Evolutionary conservation across 2,329 filamentous ascomycete species (phyloP).

Genomic region (Cladophialophora psammophila): DNA sequence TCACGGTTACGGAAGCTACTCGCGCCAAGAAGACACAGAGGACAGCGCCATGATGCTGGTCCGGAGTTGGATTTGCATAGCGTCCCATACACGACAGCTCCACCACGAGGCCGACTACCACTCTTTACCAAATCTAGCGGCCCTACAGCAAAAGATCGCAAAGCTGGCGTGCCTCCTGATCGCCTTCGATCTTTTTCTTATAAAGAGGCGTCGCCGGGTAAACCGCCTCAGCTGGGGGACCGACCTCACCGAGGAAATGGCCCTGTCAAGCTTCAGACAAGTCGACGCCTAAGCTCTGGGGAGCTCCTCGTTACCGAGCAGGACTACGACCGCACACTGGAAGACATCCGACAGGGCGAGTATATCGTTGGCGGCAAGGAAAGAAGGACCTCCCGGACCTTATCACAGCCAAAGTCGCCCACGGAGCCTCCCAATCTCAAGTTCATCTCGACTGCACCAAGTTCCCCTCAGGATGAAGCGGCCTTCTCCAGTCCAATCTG

Average conservation of each 20-base stretch:
- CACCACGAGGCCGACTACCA: conserved; percentile 28
- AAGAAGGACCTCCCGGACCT: conserved; percentile 23
- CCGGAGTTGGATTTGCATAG: conserved; percentile 35
- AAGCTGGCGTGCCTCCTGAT: conserved; percentile 8
- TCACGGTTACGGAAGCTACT: conserved; percentile 34
- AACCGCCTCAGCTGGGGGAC: conserved; percentile 35
- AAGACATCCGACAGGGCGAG: conserved; percentile 39
- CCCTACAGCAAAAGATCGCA: conserved; percentile 9
- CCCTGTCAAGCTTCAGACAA: conserved; percentile 41
- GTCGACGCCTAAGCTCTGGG: conserved; percentile 40
- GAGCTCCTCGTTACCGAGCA: conserved; percentile 39
- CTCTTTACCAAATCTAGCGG: conserved; percentile 25
- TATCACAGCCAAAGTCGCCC: conserved; percentile 15
- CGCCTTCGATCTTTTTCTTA: conserved; percentile 36
- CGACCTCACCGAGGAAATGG: conserved; percentile 41
- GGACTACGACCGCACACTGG: conserved; percentile 38
- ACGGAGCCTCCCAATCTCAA: conserved; percentile 15
- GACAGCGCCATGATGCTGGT: conserved; percentile 14
- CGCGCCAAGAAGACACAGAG: conserved; percentile 23
- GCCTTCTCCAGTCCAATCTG: conserved; percentile 18
- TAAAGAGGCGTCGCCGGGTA: conserved; percentile 34
- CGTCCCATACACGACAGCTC: conserved; percentile 31
- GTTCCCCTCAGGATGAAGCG: conserved; percentile 20
- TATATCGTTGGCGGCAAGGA: conserved; percentile 40
- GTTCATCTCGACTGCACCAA: conserved; percentile 29